Base-by-base conservation (phyloP, 495 filamentous ascomycete genomes). In the Pyronema domesticum region DNA sequence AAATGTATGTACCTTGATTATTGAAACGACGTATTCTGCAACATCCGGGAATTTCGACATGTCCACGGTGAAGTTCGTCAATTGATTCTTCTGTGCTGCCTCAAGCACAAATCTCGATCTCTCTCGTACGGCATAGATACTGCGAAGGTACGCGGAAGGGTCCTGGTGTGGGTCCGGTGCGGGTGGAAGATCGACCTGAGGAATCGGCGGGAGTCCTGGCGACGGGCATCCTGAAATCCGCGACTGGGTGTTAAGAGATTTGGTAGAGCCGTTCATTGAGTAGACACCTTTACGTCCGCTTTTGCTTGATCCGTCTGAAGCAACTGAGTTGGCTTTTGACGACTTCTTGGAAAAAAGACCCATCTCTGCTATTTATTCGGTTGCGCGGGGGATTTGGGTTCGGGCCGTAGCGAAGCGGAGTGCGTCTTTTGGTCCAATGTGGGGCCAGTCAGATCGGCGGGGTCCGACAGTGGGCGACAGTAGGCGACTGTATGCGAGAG, bases 1-100 rank as follows among this genome's bases (percentile, higher is more conserved):
- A 30, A 30, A 19, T 57, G 48, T 34, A 57, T 68, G 51, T 66
- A 88, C 91, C 84, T 95, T 96, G 72, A 98, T 95, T 55, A 98
- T 94, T 14, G 86, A 85, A 30, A 93, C 83, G 7, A 98, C 82
- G 66, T 94, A 98, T n/a, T 75, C 79, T 3, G 87, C 88, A 0
- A 89, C 89, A 55, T 89, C 86, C 35, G 74, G 67, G 64, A 95
- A 94, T 67, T 93, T 94, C 69, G 68, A 68, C 75, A 89, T 78
- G 64, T 98, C 89, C 9, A 96, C 89, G 54, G 83, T 81, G 65
- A 98, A 98, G 69, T 96, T 91, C 55, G 76, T 77, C 53, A 98
- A 74, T 55, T 83, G 71, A 58, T 95, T 86, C 51, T 70, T 71
- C 67, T 82, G 77, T 3, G 91, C 91, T 68, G 83, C 86, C 54